These are phyloP conservation scores for Nemania sp. DNA, from an alignment of 2,329 filamentous ascomycete species.

Conservation along the genomic window DNA sequence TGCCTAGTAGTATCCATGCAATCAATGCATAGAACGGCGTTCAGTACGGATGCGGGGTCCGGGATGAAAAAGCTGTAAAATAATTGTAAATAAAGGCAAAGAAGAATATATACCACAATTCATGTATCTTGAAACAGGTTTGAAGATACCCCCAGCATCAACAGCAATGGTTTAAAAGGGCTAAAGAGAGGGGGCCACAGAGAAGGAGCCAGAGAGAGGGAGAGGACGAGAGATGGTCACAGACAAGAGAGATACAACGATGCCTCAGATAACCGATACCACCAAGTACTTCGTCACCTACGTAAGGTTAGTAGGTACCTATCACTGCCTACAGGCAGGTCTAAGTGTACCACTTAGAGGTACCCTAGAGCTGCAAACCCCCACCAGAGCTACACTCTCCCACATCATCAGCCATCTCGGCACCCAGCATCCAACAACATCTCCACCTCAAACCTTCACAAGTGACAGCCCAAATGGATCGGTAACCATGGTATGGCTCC, in stretches of 20 bases:
- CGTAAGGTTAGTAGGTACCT: neutral
- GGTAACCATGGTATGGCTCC: constrained; percentile 47
- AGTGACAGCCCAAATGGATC: constrained; percentile 40
- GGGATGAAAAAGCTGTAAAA: constrained; percentile 19
- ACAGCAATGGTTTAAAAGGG: no score
- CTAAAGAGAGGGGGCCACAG: no score
- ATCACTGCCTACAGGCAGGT: no score
- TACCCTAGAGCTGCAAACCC: neutral
- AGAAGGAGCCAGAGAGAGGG: no score
- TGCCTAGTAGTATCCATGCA: no score
- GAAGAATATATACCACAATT: constrained; percentile 6
- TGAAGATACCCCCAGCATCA: no score
- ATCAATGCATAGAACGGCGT: constrained; percentile 28
- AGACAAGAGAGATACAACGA: no score
- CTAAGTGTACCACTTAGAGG: neutral
- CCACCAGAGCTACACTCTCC: neutral
- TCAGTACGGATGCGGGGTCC: constrained; percentile 15
- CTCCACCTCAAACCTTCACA: constrained; percentile 27
- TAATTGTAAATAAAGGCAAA: constrained; percentile 17
- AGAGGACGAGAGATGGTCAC: no score
- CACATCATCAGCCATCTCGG: no score
- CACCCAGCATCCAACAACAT: constrained; percentile 8
- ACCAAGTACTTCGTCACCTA: no score
- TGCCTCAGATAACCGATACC: no score
- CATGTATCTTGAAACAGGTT: neutral